Evolutionary conservation across 2,329 filamentous ascomycete genomes (phyloP).

Genomic region (Thermothelomyces thermophilus): DNA sequence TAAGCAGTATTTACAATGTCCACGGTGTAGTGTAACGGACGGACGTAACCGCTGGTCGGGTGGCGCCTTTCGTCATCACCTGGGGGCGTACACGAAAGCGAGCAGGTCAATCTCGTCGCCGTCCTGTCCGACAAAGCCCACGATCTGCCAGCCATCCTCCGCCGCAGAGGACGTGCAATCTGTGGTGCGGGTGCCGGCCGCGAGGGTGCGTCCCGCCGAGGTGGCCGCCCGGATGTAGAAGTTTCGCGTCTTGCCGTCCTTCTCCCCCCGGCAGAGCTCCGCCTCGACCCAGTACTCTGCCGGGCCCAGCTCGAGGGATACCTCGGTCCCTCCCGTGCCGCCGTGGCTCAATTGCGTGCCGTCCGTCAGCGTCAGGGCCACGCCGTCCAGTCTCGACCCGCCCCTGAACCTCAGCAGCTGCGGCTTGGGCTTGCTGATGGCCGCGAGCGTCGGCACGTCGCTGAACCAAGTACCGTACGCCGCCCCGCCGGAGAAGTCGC

Average conservation of each 20-base stretch:
- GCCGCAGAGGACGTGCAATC: slow-evolving; percentile 43
- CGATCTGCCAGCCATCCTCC: slow-evolving; percentile 43
- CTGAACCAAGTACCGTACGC: slow-evolving; percentile 49
- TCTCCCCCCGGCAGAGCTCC: slow-evolving; percentile 44
- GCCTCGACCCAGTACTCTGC: slow-evolving; percentile 45
- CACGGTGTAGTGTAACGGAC: too few relatives aligned
- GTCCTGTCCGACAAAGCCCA: slow-evolving; percentile 45
- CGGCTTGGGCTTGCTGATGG: slow-evolving; percentile 30
- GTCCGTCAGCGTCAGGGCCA: slow-evolving; percentile 41
- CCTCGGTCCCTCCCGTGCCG: slow-evolving; percentile 42
- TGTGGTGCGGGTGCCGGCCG: slow-evolving; percentile 38
- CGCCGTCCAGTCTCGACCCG: slow-evolving; percentile 42
- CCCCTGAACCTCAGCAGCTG: slow-evolving; percentile 42
- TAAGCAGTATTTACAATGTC: too few relatives aligned
- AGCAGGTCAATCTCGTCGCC: slow-evolving; percentile 52
- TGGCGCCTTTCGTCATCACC: slow-evolving; percentile 22
- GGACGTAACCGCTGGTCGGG: too few relatives aligned
- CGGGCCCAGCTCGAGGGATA: slow-evolving; percentile 37
- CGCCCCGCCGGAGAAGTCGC: slow-evolving; percentile 41
- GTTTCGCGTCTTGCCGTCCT: slow-evolving; percentile 40
- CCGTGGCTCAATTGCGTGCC: slow-evolving; percentile 47
- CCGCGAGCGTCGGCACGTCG: slow-evolving; percentile 39
- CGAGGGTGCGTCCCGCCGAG: slow-evolving; percentile 40
- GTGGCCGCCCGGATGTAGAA: slow-evolving; percentile 52
- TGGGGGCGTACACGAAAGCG: slow-evolving; percentile 41